Evolutionary conservation across 805 yeast genomes (phyloP).

Genomic region (Ogataea degrootiae): DNA sequence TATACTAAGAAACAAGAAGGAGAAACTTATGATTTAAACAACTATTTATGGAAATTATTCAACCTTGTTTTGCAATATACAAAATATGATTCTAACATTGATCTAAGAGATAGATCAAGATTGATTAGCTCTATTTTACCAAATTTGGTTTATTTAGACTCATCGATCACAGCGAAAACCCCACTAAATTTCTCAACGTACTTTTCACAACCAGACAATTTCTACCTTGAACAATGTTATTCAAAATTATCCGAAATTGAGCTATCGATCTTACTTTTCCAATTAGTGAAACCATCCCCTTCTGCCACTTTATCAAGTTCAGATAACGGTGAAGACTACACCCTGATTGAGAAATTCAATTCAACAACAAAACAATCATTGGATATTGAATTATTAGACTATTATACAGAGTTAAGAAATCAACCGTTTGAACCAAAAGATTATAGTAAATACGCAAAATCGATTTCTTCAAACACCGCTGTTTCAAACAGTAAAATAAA

Average conservation of each 20-base stretch:
- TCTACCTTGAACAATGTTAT: conserved; percentile 11
- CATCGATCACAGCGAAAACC: conserved; percentile 13
- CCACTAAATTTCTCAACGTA: conserved; percentile 15
- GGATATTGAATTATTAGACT: conserved; percentile 21
- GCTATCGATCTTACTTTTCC: conserved; percentile 26
- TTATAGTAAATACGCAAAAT: conserved; percentile 29
- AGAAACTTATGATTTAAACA: conserved; percentile 30
- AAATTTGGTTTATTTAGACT: conserved; percentile 33
- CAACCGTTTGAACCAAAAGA: conserved; percentile 37
- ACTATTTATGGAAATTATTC: conserved; percentile 48
- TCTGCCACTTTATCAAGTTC: not conserved
- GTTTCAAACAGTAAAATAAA: not conserved
- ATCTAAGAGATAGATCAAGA: conserved; percentile 82
- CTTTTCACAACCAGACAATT: conserved; percentile 6
- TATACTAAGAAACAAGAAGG: conserved; percentile 33
- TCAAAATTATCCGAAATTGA: conserved; percentile 25
- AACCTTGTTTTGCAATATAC: conserved; percentile 57
- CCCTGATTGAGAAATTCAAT: not conserved
- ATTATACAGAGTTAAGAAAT: conserved; percentile 24
- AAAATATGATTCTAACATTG: conserved; percentile 69
- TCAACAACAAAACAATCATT: conserved; percentile 9
- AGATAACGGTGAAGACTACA: no score
- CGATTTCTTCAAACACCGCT: conserved; percentile 15
- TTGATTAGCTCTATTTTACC: conserved; percentile 59
- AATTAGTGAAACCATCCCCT: conserved; percentile 24